These are phyloP conservation scores for Pseudevernia furfuracea DNA, from an alignment of 495 filamentous ascomycete species.

Conservation along the genomic window DNA sequence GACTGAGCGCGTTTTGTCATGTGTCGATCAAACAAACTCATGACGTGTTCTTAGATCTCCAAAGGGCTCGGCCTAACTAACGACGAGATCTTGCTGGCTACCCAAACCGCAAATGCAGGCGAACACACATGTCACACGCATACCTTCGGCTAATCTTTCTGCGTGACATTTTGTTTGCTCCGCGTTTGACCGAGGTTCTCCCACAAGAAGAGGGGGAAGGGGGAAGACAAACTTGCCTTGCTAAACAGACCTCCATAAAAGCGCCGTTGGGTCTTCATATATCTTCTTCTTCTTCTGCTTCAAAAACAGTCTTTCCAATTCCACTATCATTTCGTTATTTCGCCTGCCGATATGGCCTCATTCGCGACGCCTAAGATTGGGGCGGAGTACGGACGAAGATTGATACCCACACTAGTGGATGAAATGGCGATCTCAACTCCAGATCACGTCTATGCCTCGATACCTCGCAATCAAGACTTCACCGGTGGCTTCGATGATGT, in stretches of 20 bases:
- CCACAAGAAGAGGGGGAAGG: neutral
- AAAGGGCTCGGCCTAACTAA: neutral
- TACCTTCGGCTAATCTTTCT: neutral
- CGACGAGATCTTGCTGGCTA: neutral
- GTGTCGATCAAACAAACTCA: no score
- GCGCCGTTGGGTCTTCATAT: neutral
- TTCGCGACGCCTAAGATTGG: neutral
- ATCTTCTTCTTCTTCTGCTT: neutral
- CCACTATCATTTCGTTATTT: neutral
- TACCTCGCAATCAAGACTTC: neutral
- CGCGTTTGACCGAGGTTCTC: neutral
- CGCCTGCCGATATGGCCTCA: neutral
- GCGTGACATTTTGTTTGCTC: neutral
- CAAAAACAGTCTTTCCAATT: neutral
- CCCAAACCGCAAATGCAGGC: neutral
- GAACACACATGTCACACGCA: neutral
- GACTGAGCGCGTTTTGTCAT: no score
- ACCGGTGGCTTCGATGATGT: neutral
- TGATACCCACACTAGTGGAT: neutral
- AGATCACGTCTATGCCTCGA: neutral
- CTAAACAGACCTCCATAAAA: neutral
- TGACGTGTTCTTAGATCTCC: neutral
- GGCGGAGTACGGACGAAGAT: neutral
- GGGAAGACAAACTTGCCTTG: neutral
- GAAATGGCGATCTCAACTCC: neutral